A percentile compares a stretch with the other conserved stretches of the same genome.
These are phyloP conservation scores for Septoria petroselini DNA, from an alignment of 2,329 filamentous ascomycete species.

Conservation along the genomic window DNA sequence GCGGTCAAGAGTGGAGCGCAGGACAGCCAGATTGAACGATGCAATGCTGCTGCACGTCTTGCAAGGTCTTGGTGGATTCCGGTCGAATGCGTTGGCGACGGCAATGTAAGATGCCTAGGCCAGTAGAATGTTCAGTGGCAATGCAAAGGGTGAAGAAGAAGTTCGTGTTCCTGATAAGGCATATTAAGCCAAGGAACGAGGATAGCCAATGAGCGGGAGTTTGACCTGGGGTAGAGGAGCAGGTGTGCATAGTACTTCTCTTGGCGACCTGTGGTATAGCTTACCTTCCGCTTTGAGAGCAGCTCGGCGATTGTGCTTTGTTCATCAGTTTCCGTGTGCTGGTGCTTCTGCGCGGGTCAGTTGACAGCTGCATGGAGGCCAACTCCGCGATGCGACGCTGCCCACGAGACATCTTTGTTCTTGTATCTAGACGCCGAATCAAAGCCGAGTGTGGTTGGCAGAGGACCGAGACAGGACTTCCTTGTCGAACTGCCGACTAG, in stretches of 20 bases:
- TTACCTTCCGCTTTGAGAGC: conserved; percentile 1
- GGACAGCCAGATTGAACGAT: not conserved
- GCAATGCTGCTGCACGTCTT: not conserved
- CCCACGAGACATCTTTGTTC: no score
- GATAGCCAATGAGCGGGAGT: not conserved
- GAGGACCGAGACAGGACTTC: not conserved
- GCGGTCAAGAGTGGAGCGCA: not conserved
- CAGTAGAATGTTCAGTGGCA: no score
- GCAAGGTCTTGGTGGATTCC: not conserved
- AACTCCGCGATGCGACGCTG: no score
- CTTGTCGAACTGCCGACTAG: not conserved
- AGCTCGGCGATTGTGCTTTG: conserved; percentile 1
- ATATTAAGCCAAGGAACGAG: not conserved
- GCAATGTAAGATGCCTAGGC: not conserved
- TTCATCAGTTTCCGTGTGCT: no score
- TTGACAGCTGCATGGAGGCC: no score
- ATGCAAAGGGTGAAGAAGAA: not conserved
- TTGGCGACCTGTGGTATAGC: not conserved
- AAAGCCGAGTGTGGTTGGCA: not conserved
- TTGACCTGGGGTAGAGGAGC: not conserved
- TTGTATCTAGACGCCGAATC: no score
- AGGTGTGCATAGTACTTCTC: not conserved
- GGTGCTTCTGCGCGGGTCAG: no score
- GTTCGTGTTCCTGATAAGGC: not conserved
- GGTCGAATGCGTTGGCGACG: not conserved